Evolutionary conservation across 2,329 filamentous ascomycete genomes (phyloP).

Genomic region (Elsinoe batatas): DNA sequence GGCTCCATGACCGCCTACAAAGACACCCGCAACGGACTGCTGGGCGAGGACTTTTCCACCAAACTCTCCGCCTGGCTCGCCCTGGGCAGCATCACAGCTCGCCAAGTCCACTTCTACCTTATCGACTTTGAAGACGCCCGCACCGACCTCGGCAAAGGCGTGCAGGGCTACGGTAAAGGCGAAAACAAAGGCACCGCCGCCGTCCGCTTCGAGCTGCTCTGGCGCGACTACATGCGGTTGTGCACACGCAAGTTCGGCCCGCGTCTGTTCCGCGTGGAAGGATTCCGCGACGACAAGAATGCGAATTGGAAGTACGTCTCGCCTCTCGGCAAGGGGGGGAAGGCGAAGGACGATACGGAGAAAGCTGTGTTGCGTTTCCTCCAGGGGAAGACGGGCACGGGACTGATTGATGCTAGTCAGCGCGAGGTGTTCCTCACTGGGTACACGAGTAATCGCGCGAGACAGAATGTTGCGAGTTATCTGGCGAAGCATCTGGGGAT

Average conservation of each 20-base stretch:
- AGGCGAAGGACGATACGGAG: slow-evolving; percentile 29
- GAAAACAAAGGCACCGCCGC: slow-evolving; percentile 62
- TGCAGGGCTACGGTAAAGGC: slow-evolving; percentile 54
- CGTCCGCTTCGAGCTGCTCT: slow-evolving; percentile 64
- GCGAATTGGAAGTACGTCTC: slow-evolving; percentile 28
- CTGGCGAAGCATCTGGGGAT: slow-evolving; percentile 62
- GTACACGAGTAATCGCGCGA: slow-evolving; percentile 65
- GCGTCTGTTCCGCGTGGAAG: slow-evolving; percentile 54
- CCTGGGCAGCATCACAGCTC: slow-evolving; percentile 61
- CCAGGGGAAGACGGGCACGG: slow-evolving; percentile 61
- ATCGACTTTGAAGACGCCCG: slow-evolving; percentile 58
- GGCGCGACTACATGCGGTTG: slow-evolving; percentile 73
- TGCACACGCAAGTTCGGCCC: slow-evolving; percentile 60
- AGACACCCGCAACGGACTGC: slow-evolving; percentile 58
- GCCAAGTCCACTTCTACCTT: slow-evolving; percentile 61
- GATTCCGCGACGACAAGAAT: slow-evolving; percentile 45
- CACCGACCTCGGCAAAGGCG: slow-evolving; percentile 27
- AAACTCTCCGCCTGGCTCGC: slow-evolving; percentile 67
- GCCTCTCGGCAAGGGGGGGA: background rate
- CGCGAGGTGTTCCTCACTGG: slow-evolving; percentile 66
- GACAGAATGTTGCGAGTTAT: slow-evolving; percentile 69
- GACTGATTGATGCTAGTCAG: slow-evolving; percentile 67
- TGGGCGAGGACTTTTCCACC: slow-evolving; percentile 63
- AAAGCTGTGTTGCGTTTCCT: slow-evolving; percentile 47
- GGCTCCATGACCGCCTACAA: slow-evolving; percentile 57